These are phyloP conservation scores for Lepiota brunneoincarnata DNA, from an alignment of 768 basidiomycete genomes.

Conservation along the genomic window DNA sequence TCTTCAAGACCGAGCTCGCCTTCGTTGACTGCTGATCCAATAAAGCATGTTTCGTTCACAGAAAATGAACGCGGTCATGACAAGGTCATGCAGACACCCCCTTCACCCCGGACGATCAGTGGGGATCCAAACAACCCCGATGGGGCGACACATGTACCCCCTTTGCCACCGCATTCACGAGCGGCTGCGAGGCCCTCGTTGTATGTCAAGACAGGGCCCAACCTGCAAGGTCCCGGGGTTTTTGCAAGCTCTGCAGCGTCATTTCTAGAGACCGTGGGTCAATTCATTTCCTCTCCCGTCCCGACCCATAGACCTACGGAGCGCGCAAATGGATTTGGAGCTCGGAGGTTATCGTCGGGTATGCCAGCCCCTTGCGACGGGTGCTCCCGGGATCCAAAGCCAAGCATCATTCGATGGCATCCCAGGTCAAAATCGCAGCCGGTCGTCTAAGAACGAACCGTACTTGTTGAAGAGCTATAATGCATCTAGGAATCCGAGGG, in stretches of 20 bases:
- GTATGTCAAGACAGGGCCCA: conserved; percentile 18
- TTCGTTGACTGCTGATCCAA: background rate
- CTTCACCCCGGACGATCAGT: background rate
- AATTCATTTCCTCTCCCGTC: conserved; percentile 1
- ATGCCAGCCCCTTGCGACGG: conserved; percentile 1
- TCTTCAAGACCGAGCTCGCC: background rate
- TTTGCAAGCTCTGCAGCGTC: conserved; percentile 25
- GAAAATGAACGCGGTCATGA: background rate
- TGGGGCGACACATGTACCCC: background rate
- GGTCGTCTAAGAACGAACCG: conserved; percentile 18
- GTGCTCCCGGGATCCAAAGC: background rate
- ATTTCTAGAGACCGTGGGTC: conserved; percentile 21
- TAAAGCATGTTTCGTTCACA: background rate
- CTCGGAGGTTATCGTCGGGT: conserved; percentile 8
- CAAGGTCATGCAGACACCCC: background rate
- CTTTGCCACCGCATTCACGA: conserved; percentile 19
- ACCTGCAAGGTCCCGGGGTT: conserved; percentile 4
- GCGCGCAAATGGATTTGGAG: too few species aligned
- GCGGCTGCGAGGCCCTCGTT: conserved; percentile 18
- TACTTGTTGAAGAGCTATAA: conserved; percentile 36
- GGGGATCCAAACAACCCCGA: background rate
- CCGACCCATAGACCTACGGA: too few species aligned
- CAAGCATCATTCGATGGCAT: background rate
- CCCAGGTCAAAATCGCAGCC: background rate
- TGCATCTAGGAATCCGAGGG: conserved; percentile 55